These are phyloP conservation scores for Monosporozyma servazzii DNA, from an alignment of 805 yeast genomes.

Conservation along the genomic window DNA sequence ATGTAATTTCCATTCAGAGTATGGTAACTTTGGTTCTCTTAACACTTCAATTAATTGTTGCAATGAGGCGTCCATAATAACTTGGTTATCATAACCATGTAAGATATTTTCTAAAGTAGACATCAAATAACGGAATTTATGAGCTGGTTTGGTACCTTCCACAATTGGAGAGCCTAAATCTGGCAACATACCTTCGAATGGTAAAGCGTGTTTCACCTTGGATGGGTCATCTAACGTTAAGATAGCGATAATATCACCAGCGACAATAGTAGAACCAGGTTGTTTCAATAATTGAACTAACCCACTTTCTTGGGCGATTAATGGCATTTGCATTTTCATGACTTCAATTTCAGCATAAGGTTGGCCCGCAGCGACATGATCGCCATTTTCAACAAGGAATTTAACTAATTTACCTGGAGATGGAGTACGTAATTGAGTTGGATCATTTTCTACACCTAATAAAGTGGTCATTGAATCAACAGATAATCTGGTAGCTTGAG, in stretches of 20 bases:
- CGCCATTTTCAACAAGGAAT: conserved; percentile 90
- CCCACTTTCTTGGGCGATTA: conserved; percentile 90
- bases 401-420: conserved; percentile 97
- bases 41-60: conserved; percentile 62
- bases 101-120: conserved; percentile 68
- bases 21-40: conserved; percentile 77
- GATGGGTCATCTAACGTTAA: conserved; percentile 93
- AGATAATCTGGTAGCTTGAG: conserved; percentile 86
- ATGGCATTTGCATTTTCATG: conserved; percentile 99
- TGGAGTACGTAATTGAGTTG: conserved; percentile 96
- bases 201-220: conserved; percentile 92
- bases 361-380: conserved; percentile 83
- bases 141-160: conserved; percentile 76
- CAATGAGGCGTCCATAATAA: conserved; percentile 78
- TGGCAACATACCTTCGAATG: conserved; percentile 90
- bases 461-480: conserved; percentile 93
- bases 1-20: conserved; percentile 80
- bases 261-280: conserved; percentile 94
- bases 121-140: conserved; percentile 53
- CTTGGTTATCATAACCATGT: conserved; percentile 91
- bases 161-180: conserved; percentile 75
- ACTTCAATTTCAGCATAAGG: conserved; percentile 98
- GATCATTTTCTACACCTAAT: conserved; percentile 92
- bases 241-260: conserved; percentile 95
- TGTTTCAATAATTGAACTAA: conserved; percentile 85